Base-by-base conservation (phyloP, 2,329 filamentous ascomycete species). In the Trichoderma polysporum region DNA sequence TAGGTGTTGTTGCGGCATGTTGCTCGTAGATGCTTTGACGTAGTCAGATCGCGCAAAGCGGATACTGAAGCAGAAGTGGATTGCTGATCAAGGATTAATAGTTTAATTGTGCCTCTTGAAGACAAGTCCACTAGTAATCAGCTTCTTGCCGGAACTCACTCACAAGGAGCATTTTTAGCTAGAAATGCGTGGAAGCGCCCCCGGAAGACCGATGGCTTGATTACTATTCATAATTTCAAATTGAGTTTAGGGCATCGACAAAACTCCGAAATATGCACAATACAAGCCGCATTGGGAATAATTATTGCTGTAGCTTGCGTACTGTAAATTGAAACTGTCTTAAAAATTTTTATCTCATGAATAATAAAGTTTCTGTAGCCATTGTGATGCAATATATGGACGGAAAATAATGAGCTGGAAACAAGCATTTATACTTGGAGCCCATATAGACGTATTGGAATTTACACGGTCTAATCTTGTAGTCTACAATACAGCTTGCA, bases 401-500 rank as follows among this genome's bases (percentile, higher is more conserved):
- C n/a, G n/a, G n/a, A n/a, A n/a, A n/a, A n/a, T n/a, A n/a, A n/a
- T n/a, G n/a, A n/a, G n/a, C n/a, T n/a, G n/a, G n/a, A n/a, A n/a
- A n/a, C n/a, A n/a, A n/a, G n/a, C n/a, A n/a, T n/a, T n/a, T n/a
- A n/a, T n/a, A n/a, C n/a, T n/a, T n/a, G n/a, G n/a, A n/a, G n/a
- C n/a, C n/a, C n/a, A n/a, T n/a, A n/a, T n/a, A n/a, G n/a, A n/a
- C n/a, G n/a, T n/a, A n/a, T n/a, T n/a, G n/a, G n/a, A 41, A 1
- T 29, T 57, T 31, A 58, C 25, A 58, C 10, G 17, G 35, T 37
- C 3, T 33, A 15, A 22, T 37, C n/a, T 19, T 12, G 53, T 1
- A 56, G 2, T 39, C 33, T 41, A 13, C 61, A 66, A 45, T 70
- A 71, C 8, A 73, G 45, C 50, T 68, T 72, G 27, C 31, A 49